phyloP scores from a whole-genome alignment of 306 rosid genomes.

The Acacia confusa region DNA sequence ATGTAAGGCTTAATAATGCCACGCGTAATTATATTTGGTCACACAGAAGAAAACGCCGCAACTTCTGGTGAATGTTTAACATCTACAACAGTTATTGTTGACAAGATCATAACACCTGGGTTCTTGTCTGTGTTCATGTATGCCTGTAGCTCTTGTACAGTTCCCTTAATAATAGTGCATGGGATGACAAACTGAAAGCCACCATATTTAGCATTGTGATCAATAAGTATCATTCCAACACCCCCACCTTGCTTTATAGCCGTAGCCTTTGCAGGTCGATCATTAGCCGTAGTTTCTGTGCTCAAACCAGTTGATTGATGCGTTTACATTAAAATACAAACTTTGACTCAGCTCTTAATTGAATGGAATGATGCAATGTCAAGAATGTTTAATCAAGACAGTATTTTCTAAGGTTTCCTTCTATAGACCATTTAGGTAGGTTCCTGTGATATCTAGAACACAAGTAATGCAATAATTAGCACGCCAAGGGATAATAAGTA shows the following conservation, averaged over 20 bases:
- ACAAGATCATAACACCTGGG: slow-evolving; percentile 57
- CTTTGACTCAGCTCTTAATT: neutral
- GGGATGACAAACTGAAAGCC: slow-evolving; percentile 68
- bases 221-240: slow-evolving; percentile 73
- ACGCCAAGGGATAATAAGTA: slow-evolving; percentile 23
- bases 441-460: slow-evolving; percentile 18
- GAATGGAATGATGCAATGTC: neutral
- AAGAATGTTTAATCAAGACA: slow-evolving; percentile 17
- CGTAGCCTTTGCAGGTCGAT: slow-evolving; percentile 39
- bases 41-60: slow-evolving; percentile 66
- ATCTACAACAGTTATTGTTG: slow-evolving; percentile 45
- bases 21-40: slow-evolving; percentile 65
- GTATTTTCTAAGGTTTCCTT: slow-evolving; percentile 23
- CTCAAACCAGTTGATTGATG: neutral
- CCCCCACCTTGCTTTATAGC: slow-evolving; percentile 57
- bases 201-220: slow-evolving; percentile 52
- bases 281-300: slow-evolving; percentile 46
- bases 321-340: neutral
- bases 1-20: slow-evolving; percentile 72
- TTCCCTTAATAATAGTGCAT: slow-evolving; percentile 55
- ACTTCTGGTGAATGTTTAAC: slow-evolving; percentile 63
- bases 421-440: slow-evolving; percentile 11
- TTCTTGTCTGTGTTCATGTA: slow-evolving; percentile 50
- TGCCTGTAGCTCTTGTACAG: slow-evolving; percentile 59
- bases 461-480: slow-evolving; percentile 22